Evolutionary conservation across 306 rosid genomes (phyloP).

Genomic region (Corylus americana): DNA sequence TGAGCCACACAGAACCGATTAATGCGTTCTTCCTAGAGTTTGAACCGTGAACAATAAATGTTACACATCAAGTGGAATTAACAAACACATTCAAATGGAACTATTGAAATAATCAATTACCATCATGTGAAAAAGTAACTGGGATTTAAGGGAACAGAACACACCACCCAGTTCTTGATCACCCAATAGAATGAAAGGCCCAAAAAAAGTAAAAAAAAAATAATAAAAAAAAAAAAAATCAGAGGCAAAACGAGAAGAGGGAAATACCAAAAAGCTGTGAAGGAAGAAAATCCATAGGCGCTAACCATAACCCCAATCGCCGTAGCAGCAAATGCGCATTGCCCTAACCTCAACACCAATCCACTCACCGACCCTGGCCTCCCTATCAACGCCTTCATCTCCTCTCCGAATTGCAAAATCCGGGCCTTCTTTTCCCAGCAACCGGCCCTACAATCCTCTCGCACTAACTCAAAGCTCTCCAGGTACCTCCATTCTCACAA

Average conservation of each 20-base stretch:
- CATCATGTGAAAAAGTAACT: not conserved
- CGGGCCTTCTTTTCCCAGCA: constrained; percentile 24
- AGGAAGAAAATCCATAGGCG: constrained; percentile 62
- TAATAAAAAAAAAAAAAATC: not conserved
- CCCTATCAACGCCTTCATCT: constrained; percentile 71
- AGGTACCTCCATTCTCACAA: constrained; percentile 3
- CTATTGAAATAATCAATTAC: not conserved
- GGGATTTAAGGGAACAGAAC: not conserved
- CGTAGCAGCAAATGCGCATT: constrained; percentile 70
- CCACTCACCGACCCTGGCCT: constrained; percentile 84
- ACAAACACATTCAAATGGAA: not conserved
- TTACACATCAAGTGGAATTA: not conserved
- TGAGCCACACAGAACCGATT: not conserved
- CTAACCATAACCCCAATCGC: constrained; percentile 81
- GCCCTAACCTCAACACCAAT: constrained; percentile 66
- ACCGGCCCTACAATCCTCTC: constrained; percentile 34
- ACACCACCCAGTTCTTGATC: not conserved
- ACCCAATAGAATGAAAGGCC: not conserved
- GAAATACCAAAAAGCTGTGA: constrained; percentile 84
- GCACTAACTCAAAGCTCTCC: constrained; percentile 18
- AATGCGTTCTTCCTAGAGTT: not conserved
- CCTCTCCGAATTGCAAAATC: not conserved
- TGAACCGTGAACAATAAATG: too few species aligned
- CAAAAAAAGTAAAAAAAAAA: not conserved
- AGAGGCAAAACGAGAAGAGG: not conserved